A percentile compares a stretch with the other conserved stretches of the same genome.
Evolutionary conservation across 495 filamentous ascomycete species (phyloP).

Genomic region (Aspergillus bertholletiae): DNA sequence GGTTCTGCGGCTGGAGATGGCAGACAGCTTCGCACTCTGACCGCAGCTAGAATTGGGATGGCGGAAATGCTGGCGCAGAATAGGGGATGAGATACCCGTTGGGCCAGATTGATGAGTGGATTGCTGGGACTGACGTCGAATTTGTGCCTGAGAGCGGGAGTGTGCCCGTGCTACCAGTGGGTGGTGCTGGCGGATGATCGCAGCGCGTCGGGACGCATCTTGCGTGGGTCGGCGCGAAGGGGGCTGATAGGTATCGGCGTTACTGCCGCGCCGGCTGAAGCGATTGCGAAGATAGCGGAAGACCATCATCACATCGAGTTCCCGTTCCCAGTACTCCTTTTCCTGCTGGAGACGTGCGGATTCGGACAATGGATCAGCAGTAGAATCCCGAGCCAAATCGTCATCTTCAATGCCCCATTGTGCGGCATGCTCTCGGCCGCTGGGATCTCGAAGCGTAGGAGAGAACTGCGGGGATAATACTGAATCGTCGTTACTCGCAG

Average conservation of each 20-base stretch:
- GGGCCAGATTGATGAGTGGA: conserved; percentile 41
- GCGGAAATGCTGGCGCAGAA: conserved; percentile 42
- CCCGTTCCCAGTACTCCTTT: conserved; percentile 83
- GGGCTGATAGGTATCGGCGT: conserved; percentile 31
- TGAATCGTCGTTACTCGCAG: conserved; percentile 21
- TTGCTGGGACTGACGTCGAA: conserved; percentile 49
- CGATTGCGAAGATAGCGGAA: conserved; percentile 79
- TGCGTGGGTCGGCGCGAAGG: conserved; percentile 44
- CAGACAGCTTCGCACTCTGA: conserved; percentile 67
- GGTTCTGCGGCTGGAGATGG: conserved; percentile 51
- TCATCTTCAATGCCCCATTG: conserved; percentile 71
- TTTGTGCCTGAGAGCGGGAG: conserved; percentile 44
- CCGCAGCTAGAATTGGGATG: conserved; percentile 67
- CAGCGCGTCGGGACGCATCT: conserved; percentile 72
- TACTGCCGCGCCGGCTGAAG: conserved; percentile 51
- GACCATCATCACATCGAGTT: conserved; percentile 81
- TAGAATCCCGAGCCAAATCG: conserved; percentile 18
- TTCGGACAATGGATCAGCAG: conserved; percentile 30
- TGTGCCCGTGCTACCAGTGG: conserved; percentile 66
- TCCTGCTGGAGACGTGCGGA: conserved; percentile 34
- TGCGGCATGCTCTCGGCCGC: conserved; percentile 46
- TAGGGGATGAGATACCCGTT: conserved; percentile 40
- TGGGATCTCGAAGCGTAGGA: conserved; percentile 41
- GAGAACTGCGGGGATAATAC: conserved; percentile 40
- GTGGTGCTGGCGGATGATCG: conserved; percentile 79